Evolutionary conservation across 768 basidiomycete genomes (phyloP), one percentile per base, ranked within the genome.

Genomic region (Mycena capillaripes): DNA sequence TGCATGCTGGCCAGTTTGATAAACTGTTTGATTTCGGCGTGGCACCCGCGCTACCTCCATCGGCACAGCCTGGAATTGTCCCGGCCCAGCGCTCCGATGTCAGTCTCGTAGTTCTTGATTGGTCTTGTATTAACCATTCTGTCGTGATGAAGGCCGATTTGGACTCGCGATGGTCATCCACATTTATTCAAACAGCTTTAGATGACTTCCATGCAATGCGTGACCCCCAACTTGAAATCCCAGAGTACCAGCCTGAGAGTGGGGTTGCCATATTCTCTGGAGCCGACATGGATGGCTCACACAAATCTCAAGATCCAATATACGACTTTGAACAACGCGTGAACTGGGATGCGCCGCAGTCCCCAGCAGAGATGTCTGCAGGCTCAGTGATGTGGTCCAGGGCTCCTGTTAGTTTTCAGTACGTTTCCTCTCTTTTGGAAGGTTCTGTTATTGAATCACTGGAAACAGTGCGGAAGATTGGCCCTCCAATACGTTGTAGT

Each of bases 401-500:
- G 6, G 64, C 10, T 10, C 2, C 57, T 19, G 36, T 64, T 9
- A 46, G 57, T 11, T 72, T 63, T 21, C 46, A 61, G 67, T 69
- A 29, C n/a, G 67, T 63, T 32, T 17, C 46, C 19, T 44, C 2
- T 30, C 2, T 19, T 23, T 48, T n/a, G 17, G 21, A 9, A 25
- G n/a, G 6, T 3, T n/a, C 6, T 29, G 11, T 29, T 42, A 11
- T 9, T 70, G 29, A 70, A 42, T 27, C 17, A 11, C 2, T 23
- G 19, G n/a, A 32, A n/a, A 36, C 36, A 73, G 63, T 27, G 46
- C 60, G 42, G 72, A 73, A 27, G 66, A 73, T 38, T 73, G 72
- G 72, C 69, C 67, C 25, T 61, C 69, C 42, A 36, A n/a, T n/a
- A n/a, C n/a, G n/a, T n/a, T n/a, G n/a, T n/a, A n/a, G n/a, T n/a